Evolutionary conservation across 371 early-diverging fungal species (phyloP).

Genomic region (Rhizopus sp.): DNA sequence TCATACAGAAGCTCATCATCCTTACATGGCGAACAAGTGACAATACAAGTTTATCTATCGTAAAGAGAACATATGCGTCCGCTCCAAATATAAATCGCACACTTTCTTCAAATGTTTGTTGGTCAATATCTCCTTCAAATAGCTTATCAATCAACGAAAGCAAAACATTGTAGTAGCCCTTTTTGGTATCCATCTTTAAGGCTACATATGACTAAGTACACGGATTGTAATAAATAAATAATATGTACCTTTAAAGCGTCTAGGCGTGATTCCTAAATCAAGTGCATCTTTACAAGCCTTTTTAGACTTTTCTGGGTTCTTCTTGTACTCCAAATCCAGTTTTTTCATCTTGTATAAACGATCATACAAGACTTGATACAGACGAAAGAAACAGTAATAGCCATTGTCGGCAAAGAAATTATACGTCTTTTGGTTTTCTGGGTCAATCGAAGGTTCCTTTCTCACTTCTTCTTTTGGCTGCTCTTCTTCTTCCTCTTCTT

Average conservation of each 20-base stretch:
- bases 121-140: slow-evolving; percentile 81
- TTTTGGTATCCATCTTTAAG: slow-evolving; percentile 24
- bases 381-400: slow-evolving; percentile 87
- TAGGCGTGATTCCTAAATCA: slow-evolving; percentile 71
- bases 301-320: slow-evolving; percentile 56
- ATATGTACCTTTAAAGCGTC: slow-evolving; percentile 29
- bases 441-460: slow-evolving; percentile 8
- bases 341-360: slow-evolving; percentile 81
- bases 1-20: neutral
- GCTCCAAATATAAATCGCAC: slow-evolving; percentile 84
- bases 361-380: slow-evolving; percentile 63
- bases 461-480: slow-evolving; percentile 14
- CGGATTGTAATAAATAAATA: neutral
- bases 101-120: slow-evolving; percentile 86
- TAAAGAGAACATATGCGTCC: slow-evolving; percentile 81
- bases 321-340: slow-evolving; percentile 63
- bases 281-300: slow-evolving; percentile 69
- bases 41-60: slow-evolving; percentile 71
- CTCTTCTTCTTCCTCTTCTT: slow-evolving; percentile 19
- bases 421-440: slow-evolving; percentile 33
- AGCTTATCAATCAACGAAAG: slow-evolving; percentile 71
- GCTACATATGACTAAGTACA: slow-evolving; percentile 7
- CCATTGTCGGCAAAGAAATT: slow-evolving; percentile 73
- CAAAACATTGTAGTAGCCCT: slow-evolving; percentile 72
- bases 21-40: slow-evolving; percentile 29